A percentile compares a stretch with the other conserved stretches of the same genome.
phyloP scores from a whole-genome alignment of 2,329 filamentous ascomycete genomes.

The Alternaria sp. region DNA sequence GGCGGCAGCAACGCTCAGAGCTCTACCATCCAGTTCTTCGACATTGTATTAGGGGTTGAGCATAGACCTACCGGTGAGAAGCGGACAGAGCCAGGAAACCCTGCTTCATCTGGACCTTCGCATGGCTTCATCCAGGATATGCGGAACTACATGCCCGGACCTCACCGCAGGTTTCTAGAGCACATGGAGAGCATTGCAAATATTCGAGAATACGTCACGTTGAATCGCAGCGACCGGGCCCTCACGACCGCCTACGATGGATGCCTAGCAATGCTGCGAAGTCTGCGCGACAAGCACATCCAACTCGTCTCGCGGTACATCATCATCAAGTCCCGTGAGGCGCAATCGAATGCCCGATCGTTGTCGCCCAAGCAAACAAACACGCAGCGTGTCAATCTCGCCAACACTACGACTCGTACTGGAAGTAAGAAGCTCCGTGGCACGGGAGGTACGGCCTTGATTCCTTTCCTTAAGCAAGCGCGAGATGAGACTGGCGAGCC shows the following conservation, averaged over 20 bases:
- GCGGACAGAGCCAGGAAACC: constrained; percentile 55
- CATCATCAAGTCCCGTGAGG: constrained; percentile 83
- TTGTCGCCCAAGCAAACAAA: constrained; percentile 62
- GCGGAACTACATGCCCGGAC: constrained; percentile 95
- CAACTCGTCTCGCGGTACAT: constrained; percentile 97
- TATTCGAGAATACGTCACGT: constrained; percentile 82
- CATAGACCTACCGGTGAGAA: constrained; percentile 88
- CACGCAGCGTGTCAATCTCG: constrained; percentile 66
- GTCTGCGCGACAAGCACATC: constrained; percentile 92
- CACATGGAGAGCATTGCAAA: constrained; percentile 83
- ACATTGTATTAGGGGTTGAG: constrained; percentile 86
- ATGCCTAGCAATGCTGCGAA: constrained; percentile 79
- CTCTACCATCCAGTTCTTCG: constrained; percentile 96
- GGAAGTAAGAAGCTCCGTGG: constrained; percentile 73
- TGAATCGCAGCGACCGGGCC: constrained; percentile 66
- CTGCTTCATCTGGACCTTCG: constrained; percentile 59
- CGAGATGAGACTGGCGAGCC: constrained; percentile 95
- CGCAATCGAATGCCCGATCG: constrained; percentile 69
- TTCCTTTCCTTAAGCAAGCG: constrained; percentile 95
- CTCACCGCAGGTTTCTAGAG: constrained; percentile 86
- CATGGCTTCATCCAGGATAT: constrained; percentile 98
- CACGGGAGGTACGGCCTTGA: constrained; percentile 91
- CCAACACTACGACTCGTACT: constrained; percentile 53
- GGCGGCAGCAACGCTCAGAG: constrained; percentile 97
- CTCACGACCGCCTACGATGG: constrained; percentile 88